These are phyloP conservation scores for Lunasporangiospora selenospora DNA, from an alignment of 192 early-diverging fungal species.

Conservation along the genomic window DNA sequence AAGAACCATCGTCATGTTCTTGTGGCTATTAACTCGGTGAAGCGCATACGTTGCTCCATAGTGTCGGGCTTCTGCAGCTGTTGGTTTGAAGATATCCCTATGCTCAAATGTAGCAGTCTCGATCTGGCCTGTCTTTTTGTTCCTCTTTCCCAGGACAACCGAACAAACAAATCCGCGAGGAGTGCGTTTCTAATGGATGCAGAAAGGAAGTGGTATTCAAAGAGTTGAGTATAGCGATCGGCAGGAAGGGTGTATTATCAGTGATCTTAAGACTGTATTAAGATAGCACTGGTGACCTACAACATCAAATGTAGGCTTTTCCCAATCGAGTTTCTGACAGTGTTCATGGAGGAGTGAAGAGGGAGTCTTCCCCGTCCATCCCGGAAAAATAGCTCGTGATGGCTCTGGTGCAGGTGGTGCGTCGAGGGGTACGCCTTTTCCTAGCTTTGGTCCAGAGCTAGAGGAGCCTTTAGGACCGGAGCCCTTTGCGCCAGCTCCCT, in stretches of 20 bases:
- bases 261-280: too few species aligned
- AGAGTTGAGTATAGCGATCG: not conserved
- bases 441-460: too few species aligned
- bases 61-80: constrained; percentile 67
- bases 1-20: constrained; percentile 71
- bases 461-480: constrained; percentile 7
- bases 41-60: constrained; percentile 80
- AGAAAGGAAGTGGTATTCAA: not conserved
- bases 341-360: constrained; percentile 79
- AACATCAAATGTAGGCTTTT: constrained; percentile 71
- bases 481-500: constrained; percentile 12
- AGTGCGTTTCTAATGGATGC: constrained; percentile 13
- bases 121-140: constrained; percentile 63
- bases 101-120: constrained; percentile 53
- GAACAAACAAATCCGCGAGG: constrained; percentile 51
- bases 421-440: constrained; percentile 1
- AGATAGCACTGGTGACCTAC: constrained; percentile 20
- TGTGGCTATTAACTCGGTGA: constrained; percentile 75
- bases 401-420: constrained; percentile 22
- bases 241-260: not conserved
- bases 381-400: constrained; percentile 62
- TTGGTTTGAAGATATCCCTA: constrained; percentile 59
- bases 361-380: constrained; percentile 91
- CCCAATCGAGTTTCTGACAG: constrained; percentile 77
- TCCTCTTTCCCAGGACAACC: constrained; percentile 62